These are phyloP conservation scores for Penicillium cataractarum DNA, from an alignment of 495 filamentous ascomycete species.

Conservation along the genomic window DNA sequence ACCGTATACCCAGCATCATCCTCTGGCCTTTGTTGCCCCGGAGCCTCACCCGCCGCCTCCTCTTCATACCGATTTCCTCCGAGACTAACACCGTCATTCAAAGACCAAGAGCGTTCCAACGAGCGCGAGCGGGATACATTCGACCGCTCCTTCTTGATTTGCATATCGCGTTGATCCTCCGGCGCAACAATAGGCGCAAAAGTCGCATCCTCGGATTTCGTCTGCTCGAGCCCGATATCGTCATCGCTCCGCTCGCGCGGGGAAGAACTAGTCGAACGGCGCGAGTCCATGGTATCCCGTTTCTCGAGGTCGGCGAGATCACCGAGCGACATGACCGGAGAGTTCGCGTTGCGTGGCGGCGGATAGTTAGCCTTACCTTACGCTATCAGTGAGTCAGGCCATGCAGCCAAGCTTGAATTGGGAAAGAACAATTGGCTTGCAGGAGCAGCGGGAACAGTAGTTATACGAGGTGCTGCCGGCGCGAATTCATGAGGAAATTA, in stretches of 20 bases:
- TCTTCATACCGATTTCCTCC: constrained; percentile 37
- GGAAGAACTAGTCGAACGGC: background rate
- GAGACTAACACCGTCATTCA: constrained; percentile 64
- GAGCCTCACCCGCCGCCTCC: constrained; percentile 20
- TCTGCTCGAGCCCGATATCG: constrained; percentile 17
- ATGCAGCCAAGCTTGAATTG: background rate
- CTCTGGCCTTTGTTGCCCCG: constrained; percentile 14
- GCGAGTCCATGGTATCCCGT: constrained; percentile 7
- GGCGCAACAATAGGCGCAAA: constrained; percentile 35
- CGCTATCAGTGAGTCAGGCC: background rate
- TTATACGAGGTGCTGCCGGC: background rate
- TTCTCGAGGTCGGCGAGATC: constrained; percentile 12
- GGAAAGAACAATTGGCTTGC: background rate
- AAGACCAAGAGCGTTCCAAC: constrained; percentile 53
- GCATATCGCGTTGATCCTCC: constrained; percentile 10
- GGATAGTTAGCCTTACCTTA: background rate
- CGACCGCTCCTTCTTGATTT: constrained; percentile 27
- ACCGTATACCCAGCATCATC: constrained; percentile 59
- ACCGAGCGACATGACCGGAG: background rate
- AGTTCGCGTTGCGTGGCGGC: background rate
- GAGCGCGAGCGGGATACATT: constrained; percentile 22
- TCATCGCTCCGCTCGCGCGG: constrained; percentile 18
- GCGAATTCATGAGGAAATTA: background rate
- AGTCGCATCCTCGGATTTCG: constrained; percentile 23
- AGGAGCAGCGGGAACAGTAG: background rate